These are phyloP conservation scores for Hirsutella minnesotensis DNA, from an alignment of 2,329 filamentous ascomycete species.

Conservation along the genomic window DNA sequence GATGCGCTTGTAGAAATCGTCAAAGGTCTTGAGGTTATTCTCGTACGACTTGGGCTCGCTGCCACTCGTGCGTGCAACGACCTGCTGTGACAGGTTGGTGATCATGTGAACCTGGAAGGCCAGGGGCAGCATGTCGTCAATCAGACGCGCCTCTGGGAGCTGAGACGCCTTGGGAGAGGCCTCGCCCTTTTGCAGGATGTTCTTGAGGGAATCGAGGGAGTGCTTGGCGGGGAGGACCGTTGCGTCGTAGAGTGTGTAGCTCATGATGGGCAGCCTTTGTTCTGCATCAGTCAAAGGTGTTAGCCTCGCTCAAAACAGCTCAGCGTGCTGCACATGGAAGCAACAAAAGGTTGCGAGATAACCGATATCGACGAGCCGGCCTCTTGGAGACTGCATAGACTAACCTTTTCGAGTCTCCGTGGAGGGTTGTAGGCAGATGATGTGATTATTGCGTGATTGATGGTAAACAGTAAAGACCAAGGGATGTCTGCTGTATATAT, in stretches of 20 bases:
- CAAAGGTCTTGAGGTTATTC: conserved; percentile 20
- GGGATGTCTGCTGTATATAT: not conserved
- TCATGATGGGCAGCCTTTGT: conserved; percentile 15
- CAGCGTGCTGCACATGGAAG: too few relatives aligned
- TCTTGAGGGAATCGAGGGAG: conserved; percentile 18
- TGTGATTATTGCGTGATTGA: not conserved
- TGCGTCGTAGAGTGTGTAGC: conserved; percentile 29
- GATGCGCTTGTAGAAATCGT: conserved; percentile 22
- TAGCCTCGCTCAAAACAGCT: not conserved
- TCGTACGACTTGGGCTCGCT: conserved; percentile 12
- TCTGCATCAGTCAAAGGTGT: too few relatives aligned
- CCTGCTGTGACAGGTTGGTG: conserved; percentile 17
- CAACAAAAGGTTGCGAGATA: too few relatives aligned
- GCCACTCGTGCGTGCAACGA: conserved; percentile 21
- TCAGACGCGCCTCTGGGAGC: conserved; percentile 20
- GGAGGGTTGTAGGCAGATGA: not conserved
- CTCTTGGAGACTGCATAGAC: not conserved
- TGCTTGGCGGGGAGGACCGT: conserved; percentile 19
- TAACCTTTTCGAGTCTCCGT: not conserved
- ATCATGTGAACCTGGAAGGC: conserved; percentile 25
- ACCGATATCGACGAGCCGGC: too few relatives aligned
- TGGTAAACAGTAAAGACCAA: not conserved
- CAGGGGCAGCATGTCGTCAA: conserved; percentile 31
- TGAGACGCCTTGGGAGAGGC: conserved; percentile 17
- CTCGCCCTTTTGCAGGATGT: conserved; percentile 25